Base-by-base conservation (phyloP, 2,329 filamentous ascomycete genomes). In the Fonsecaea nubica region DNA sequence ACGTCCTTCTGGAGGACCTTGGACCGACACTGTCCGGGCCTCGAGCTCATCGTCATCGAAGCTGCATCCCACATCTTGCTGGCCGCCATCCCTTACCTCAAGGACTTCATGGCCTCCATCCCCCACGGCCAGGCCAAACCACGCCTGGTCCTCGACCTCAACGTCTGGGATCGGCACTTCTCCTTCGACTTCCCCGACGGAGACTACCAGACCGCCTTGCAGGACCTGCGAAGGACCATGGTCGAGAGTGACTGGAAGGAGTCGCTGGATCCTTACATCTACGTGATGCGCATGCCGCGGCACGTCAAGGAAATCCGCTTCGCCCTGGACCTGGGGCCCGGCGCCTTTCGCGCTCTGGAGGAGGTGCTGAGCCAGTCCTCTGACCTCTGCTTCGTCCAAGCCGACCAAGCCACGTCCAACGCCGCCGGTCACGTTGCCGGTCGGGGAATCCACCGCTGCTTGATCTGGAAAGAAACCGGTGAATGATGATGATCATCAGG, bases 91-190 rank as follows among this genome's bases (percentile, higher is more conserved):
- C 68, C 65, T 32, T 61, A 66, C 40, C 42, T 70, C n/a, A 64
- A 65, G 53, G 65, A 63, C 33, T 68, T 68, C 36, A 48, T 65
- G 30, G 54, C 50, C 9, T 60, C 53, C 6, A 53, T 67, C 10
- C 48, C 55, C 2, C 21, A 13, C n/a, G 50, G 40, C n/a, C 48
- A 42, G n/a, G 12, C 52, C 8, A 54, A 52, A 55, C 68, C 68
- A 10, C 63, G 40, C 10, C 38, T 71, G 25, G 33, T 64, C 35
- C 32, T 69, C 21, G 69, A 71, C 40, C 50, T 71, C 9, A 59
- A 63, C 35, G 58, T 70, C 33, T 56, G 56, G 50, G 66, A 71
- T 18, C 35, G 61, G 36, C 69, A 71, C 36, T 69, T 71, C 48
- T 63, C 64, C 5, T 71, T 69, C 33, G 69, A 71, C 48, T 35